phyloP scores from a whole-genome alignment of 371 early-diverging fungal genomes.

The Lichtheimia corymbifera region DNA sequence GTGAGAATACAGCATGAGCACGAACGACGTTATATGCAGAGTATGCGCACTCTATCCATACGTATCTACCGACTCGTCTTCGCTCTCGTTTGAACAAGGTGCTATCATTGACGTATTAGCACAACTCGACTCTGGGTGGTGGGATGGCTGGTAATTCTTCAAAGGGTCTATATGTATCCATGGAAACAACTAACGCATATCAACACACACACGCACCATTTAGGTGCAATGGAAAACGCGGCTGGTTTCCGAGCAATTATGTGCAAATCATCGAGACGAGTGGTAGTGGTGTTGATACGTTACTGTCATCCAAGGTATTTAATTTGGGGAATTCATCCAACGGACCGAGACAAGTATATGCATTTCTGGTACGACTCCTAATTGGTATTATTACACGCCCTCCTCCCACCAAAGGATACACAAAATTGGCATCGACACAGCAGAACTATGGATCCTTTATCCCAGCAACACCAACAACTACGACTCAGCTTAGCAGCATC shows the following conservation, averaged over 20 bases:
- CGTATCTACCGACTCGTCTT: constrained; percentile 66
- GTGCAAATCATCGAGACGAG: constrained; percentile 52
- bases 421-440: constrained; percentile 18
- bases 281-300: neutral
- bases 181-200: too few relatives aligned
- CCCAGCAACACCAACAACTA: constrained; percentile 8
- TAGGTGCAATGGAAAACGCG: constrained; percentile 66
- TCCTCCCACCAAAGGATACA: constrained; percentile 1
- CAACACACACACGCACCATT: neutral
- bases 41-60: constrained; percentile 86
- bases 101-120: constrained; percentile 83
- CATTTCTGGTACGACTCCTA: constrained; percentile 1
- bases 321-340: too few relatives aligned
- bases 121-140: constrained; percentile 89
- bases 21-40: constrained; percentile 45
- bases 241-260: constrained; percentile 92
- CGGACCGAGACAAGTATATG: too few relatives aligned
- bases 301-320: too few relatives aligned
- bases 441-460: constrained; percentile 2
- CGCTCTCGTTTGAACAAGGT: constrained; percentile 76
- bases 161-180: neutral
- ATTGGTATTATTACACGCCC: neutral
- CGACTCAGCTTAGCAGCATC: constrained; percentile 10
- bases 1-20: constrained; percentile 13
- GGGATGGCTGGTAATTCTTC: constrained; percentile 72